Conservation (phyloP, 108 stramenopile species). For the Nitzschia sp. region DNA sequence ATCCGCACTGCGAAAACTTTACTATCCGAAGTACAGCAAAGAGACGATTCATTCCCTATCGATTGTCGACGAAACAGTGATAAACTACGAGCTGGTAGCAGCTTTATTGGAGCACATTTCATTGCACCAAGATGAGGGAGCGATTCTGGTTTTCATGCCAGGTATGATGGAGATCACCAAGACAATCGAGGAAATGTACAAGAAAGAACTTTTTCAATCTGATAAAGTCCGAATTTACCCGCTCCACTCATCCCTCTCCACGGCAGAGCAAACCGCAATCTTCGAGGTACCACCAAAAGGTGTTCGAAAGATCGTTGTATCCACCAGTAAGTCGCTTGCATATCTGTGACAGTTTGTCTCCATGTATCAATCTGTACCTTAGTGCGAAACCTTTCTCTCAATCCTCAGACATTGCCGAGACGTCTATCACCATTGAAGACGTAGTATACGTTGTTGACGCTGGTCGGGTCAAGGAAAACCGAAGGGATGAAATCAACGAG, state of each 20-base stretch:
- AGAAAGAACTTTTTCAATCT: conserved; percentile 56
- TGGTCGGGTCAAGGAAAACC: conserved; percentile 71
- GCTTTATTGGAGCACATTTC: conserved; percentile 58
- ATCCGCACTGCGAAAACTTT: conserved; percentile 48
- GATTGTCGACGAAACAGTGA: conserved; percentile 72
- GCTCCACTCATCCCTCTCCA: conserved; percentile 67
- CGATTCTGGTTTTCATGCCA: conserved; percentile 89
- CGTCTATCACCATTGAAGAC: conserved; percentile 58
- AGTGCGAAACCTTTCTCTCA: no score
- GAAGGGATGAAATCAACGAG: conserved; percentile 67
- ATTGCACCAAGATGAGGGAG: conserved; percentile 61
- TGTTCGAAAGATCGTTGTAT: conserved; percentile 78
- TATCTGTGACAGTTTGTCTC: background rate
- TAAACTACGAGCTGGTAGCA: conserved; percentile 73
- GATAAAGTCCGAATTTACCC: conserved; percentile 56
- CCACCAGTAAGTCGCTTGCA: conserved; percentile 62
- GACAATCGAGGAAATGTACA: conserved; percentile 66
- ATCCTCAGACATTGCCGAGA: conserved; percentile 55
- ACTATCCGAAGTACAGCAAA: conserved; percentile 58
- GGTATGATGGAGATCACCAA: conserved; percentile 80
- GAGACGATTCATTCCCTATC: conserved; percentile 64
- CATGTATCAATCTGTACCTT: background rate
- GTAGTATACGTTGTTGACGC: conserved; percentile 77
- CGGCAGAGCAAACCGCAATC: conserved; percentile 70
- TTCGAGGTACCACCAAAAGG: conserved; percentile 67